phyloP scores from a whole-genome alignment of 768 basidiomycete genomes.

The Chalciporus pseudorubinellus region DNA sequence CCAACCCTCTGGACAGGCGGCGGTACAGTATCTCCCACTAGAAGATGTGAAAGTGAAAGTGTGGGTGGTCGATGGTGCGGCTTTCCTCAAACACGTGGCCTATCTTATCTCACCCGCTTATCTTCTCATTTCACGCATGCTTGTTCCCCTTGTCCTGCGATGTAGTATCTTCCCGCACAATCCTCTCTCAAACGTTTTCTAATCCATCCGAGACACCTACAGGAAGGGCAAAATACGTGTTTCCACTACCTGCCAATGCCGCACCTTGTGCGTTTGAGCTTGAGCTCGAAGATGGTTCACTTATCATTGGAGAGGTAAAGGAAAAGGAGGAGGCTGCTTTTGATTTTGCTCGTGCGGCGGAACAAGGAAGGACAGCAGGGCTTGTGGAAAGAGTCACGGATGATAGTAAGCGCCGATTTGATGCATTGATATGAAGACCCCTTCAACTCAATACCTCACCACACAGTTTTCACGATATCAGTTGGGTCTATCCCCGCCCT shows the following conservation, averaged over 20 bases:
- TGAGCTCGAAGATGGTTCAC: conserved; percentile 41
- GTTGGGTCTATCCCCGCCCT: conserved; percentile 49
- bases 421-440: no score
- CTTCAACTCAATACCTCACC: background rate
- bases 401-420: conserved; percentile 41
- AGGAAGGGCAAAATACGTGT: conserved; percentile 49
- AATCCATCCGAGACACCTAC: conserved; percentile 40
- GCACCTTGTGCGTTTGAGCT: conserved; percentile 57
- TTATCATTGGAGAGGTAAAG: conserved; percentile 45
- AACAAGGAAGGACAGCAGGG: conserved; percentile 40
- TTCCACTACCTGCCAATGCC: conserved; percentile 55
- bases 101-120: conserved; percentile 2
- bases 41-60: conserved; percentile 41
- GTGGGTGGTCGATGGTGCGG: conserved; percentile 44
- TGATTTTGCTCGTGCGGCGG: conserved; percentile 40
- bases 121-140: background rate
- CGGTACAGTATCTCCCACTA: conserved; percentile 36
- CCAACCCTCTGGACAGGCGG: conserved; percentile 20
- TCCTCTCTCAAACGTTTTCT: conserved; percentile 39
- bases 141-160: background rate
- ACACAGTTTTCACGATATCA: conserved; percentile 55
- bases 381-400: conserved; percentile 49
- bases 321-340: conserved; percentile 44
- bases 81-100: background rate
- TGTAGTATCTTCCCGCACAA: conserved; percentile 44